Base-by-base conservation (phyloP, 805 yeast genomes). In the Barnettozyma vustinii region DNA sequence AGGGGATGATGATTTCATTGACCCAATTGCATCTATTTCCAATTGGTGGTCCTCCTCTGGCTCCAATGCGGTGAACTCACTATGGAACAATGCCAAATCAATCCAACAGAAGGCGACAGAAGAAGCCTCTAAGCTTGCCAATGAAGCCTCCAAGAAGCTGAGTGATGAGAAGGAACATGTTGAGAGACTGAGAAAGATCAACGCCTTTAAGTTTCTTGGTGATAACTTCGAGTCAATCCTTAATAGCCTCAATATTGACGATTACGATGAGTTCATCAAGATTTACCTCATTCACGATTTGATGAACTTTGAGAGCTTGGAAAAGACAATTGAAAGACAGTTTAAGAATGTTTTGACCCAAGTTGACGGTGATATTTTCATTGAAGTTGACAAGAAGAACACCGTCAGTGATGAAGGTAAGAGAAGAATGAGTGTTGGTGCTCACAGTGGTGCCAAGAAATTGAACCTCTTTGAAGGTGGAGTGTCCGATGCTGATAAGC, bases 401-500 rank as follows among this genome's bases (percentile, higher is more conserved):
- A 70, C 69, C n/a, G 65, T 68, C 13, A 61, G 62, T 37, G 45
- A 53, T 13, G 37, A 54, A 33, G 37, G 37, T 12, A 53, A 57
- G 9, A 44, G 51, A 44, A 40, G 51, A 44, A 40, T 40, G 20
- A 48, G 51, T n/a, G 47, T 48, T 21, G 51, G 51, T 2, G 45
- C 41, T 13, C 51, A 48, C 40, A 58, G 56, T 3, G 67, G 58
- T 30, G 56, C 48, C 40, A 63, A 61, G 27, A 78, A 79, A 44
- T 75, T 92, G 58, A 84, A 84, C 53, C 64, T 87, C 56, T 88
- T 90, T 62, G 70, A 75, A 19, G 97, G 97, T 9, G 84, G 85
- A 54, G 59, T 81, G 1, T 77, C 81, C 40, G 96, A 89, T 64
- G 97, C 94, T 13, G 95, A 87, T 59, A 92, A 94, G 64, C 76